Base-by-base conservation (phyloP, 352 stramenopile genomes). In the Saprolegnia parasitica region DNA sequence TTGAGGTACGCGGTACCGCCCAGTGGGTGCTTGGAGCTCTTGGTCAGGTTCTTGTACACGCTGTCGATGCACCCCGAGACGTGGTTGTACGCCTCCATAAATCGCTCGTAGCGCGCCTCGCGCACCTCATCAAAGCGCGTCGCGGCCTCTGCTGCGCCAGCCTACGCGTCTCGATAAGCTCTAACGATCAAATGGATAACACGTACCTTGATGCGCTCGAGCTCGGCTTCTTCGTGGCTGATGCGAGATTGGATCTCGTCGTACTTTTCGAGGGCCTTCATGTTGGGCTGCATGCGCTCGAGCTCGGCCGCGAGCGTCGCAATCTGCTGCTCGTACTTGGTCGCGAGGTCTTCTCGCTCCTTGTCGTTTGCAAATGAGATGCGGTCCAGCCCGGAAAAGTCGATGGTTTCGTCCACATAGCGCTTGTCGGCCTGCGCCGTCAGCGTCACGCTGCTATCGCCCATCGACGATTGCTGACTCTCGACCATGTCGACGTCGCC, bases 41-140 rank as follows among this genome's bases (percentile, higher is more conserved):
- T 98, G 0, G 98, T 99, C 64, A 99, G 88, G 63, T 99, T 93
- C 66, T 97, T 96, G 77, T 99, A 98, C 64, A 98, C 98, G 20
- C 92, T 74, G 62, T 98, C 89, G 77, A 99, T 96, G 40, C 89
- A 84, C 32, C 91, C 76, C 0, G 90, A 94, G 68, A 98, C 90
- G 62, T 96, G 88, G 29, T 97, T 91, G 74, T 98, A 99, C n/a
- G 92, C 93, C 64, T 98, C 90, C 78, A 96, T 93, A 71, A 97
- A 97, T 9, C 83, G 83, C 72, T 93, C 82, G 46, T 35, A 89
- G 11, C 87, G 83, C 21, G 71, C 72, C 47, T 78, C 78, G 66
- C 95, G 90, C 16, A 97, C 75, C 50, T 84, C 74, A 50, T 95
- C 84, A 49, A 95, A 96, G n/a, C 79, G 72, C 0, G 86, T 77